phyloP scores from a whole-genome alignment of 2,329 filamentous ascomycete genomes.

The Pseudogymnoascus sp. region DNA sequence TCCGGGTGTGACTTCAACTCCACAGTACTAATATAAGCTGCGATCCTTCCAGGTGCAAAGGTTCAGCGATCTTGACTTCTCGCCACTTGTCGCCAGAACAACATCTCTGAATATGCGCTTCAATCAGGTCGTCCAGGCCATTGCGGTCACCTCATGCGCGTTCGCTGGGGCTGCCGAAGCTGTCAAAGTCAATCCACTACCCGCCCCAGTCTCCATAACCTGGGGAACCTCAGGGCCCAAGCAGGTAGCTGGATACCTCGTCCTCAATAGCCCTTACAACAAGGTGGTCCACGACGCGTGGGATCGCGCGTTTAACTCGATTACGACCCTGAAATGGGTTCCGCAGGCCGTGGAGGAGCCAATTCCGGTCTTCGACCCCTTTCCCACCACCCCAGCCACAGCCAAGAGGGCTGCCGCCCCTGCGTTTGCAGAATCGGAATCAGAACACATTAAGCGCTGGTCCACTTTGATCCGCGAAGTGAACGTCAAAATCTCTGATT shows the following conservation, averaged over 20 bases:
- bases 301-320: conserved; percentile 41
- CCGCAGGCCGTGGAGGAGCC: conserved; percentile 47
- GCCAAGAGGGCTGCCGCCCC: conserved; percentile 17
- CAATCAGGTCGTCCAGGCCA: conserved; percentile 11
- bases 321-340: conserved; percentile 45
- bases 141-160: conserved; percentile 18
- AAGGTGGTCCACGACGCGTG: conserved; percentile 40
- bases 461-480: conserved; percentile 34
- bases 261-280: conserved; percentile 32
- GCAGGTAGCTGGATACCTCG: conserved; percentile 32
- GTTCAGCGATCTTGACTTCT: not conserved
- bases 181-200: conserved; percentile 46
- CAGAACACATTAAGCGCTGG: conserved; percentile 24
- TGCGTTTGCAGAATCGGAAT: not conserved
- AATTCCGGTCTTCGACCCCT: conserved; percentile 42
- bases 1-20: not conserved
- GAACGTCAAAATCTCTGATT: conserved; percentile 39
- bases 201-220: conserved; percentile 44
- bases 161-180: conserved; percentile 34
- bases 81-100: not conserved
- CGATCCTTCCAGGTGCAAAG: not conserved
- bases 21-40: conserved; percentile 7
- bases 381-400: conserved; percentile 34
- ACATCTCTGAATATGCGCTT: conserved; percentile 16
- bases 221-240: conserved; percentile 47